Evolutionary conservation across 1,284 basidiomycete species (phyloP), one percentile per base, ranked within the genome.

Genomic region (Marasmius fiardii): DNA sequence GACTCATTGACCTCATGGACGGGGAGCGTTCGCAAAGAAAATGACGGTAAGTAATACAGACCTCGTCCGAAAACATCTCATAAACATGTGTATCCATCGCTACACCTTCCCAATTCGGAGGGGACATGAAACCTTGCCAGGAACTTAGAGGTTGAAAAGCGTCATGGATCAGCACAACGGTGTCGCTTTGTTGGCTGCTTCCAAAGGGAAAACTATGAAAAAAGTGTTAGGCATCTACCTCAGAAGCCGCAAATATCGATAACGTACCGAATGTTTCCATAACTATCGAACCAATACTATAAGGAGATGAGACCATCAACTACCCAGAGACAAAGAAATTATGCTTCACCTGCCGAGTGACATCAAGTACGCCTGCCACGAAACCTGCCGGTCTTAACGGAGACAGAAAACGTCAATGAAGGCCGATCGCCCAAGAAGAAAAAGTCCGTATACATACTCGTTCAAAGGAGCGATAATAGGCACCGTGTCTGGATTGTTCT

Each of bases 61-160:
- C 86, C 21, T 72, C 71, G 52, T 81, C 66, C 31, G 78, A 81
- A 74, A 94, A 94, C 68, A 94, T 82, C 65, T 92, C 90, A 69
- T 94, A 91, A 55, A 86, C 81, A 64, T 90, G 89, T 31, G 84
- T 92, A 71, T 97, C 95, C 72, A 97, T 81, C 24, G 87, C 81
- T 23, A 95, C 93, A 33, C 83, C 85, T 59, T 78, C 76, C 70
- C 63, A 85, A 16, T 71, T 55, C 0, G 85, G 82, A 28, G 76
- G 64, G 1, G 78, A 77, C 77, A 89, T 79, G 67, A 87, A 90
- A 44, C 84, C 83, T 51, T 76, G 71, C 90, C 90, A 96, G 63
- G 81, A 88, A 56, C 77, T 81, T 31, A 93, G 74, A 41, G 83
- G 76, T 68, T 93, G 86, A 81, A 97, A 93, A 2, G 90, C 93